Conservation (phyloP, 306 rosid species). For the Gillenia trifoliata region DNA sequence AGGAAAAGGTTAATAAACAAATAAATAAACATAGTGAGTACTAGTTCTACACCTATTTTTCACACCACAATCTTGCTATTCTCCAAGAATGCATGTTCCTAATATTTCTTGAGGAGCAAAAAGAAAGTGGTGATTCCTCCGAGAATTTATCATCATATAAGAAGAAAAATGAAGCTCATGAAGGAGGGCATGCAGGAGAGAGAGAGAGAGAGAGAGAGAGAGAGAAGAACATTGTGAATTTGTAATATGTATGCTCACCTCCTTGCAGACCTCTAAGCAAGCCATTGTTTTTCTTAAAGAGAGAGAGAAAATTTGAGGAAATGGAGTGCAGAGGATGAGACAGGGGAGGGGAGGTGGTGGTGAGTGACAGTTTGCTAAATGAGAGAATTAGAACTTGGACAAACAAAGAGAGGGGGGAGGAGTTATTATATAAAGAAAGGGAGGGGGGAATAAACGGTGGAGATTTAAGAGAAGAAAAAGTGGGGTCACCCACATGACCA, state of each 20-base stretch:
- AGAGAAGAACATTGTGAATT: not conserved
- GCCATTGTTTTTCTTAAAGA: constrained; percentile 45
- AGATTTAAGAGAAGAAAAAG: constrained; percentile 35
- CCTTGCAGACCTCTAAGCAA: constrained; percentile 38
- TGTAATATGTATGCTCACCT: constrained; percentile 35
- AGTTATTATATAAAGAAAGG: constrained; percentile 55
- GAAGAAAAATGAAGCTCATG: not conserved
- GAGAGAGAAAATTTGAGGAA: not conserved
- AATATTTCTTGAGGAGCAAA: not conserved
- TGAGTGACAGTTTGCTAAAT: not conserved
- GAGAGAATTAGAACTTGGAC: constrained; percentile 16
- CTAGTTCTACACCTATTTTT: not conserved
- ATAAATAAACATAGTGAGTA: not conserved
- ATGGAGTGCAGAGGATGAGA: constrained; percentile 16
- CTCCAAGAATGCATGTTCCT: not conserved
- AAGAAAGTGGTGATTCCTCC: not conserved
- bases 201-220: not conserved
- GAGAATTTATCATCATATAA: not conserved
- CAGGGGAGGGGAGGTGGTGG: constrained; percentile 24
- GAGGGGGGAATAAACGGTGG: constrained; percentile 44
- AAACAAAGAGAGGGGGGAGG: constrained; percentile 20
- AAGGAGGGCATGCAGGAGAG: not conserved
- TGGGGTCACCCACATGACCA: constrained; percentile 46
- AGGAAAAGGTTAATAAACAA: not conserved
- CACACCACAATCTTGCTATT: not conserved